phyloP scores from a whole-genome alignment of 2,329 filamentous ascomycete genomes.

The Didymella lethalis region DNA sequence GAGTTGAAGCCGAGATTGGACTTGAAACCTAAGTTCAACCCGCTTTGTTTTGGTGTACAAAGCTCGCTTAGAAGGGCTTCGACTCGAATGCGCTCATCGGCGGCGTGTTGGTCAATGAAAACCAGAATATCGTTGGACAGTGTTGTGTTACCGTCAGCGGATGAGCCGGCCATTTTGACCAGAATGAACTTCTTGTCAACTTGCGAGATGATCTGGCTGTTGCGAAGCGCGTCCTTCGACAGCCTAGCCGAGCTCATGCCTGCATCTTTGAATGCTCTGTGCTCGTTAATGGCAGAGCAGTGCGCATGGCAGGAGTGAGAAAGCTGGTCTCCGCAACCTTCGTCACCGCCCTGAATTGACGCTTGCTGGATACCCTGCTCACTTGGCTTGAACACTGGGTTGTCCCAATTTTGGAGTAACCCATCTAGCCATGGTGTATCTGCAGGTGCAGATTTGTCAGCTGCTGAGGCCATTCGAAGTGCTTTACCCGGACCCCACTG shows the following conservation, averaged over 20 bases:
- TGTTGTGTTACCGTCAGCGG: constrained; percentile 11
- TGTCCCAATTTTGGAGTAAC: constrained; percentile 73
- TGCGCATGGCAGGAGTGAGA: constrained; percentile 11
- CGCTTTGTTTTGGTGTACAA: constrained; percentile 45
- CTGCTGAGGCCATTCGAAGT: constrained; percentile 42
- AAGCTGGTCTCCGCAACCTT: constrained; percentile 16
- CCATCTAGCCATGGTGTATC: constrained; percentile 64
- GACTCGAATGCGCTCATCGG: constrained; percentile 84
- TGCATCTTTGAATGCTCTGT: constrained; percentile 40
- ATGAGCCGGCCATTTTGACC: constrained; percentile 59
- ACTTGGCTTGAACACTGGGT: constrained; percentile 72
- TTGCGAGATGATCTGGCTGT: constrained; percentile 76
- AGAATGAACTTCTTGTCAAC: constrained; percentile 92
- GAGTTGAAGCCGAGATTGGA: constrained; percentile 46
- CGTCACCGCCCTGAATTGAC: constrained; percentile 24
- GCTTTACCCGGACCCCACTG: constrained; percentile 38
- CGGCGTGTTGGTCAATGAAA: constrained; percentile 91
- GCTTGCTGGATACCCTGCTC: constrained; percentile 55
- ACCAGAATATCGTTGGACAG: constrained; percentile 62
- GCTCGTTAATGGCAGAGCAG: constrained; percentile 24
- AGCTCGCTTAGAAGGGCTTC: constrained; percentile 73
- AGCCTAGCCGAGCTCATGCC: constrained; percentile 52
- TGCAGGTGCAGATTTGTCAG: constrained; percentile 14
- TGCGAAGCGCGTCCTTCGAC: constrained; percentile 61
- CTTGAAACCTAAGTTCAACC: constrained; percentile 24